Evolutionary conservation across 2,329 filamentous ascomycete genomes (phyloP).

Genomic region (Amauroascus verrucosus): DNA sequence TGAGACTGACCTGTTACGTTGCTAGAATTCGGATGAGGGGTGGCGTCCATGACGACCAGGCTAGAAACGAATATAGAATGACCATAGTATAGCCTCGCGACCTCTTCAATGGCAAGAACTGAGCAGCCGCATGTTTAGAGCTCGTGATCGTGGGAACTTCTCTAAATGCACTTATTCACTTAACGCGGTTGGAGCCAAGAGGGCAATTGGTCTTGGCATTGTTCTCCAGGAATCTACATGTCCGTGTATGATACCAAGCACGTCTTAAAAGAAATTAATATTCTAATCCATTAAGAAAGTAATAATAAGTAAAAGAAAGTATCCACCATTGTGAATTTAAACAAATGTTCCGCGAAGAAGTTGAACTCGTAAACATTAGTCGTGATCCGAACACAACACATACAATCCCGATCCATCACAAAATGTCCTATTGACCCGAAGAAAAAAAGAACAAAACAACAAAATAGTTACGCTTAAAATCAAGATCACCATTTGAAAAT

Average conservation of each 20-base stretch:
- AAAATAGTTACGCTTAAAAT: not conserved
- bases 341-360: not conserved
- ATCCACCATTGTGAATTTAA: not conserved
- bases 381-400: not conserved
- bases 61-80: not conserved
- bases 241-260: too few species aligned
- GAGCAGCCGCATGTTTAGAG: not conserved
- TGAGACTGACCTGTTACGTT: constrained; percentile 57
- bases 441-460: not conserved
- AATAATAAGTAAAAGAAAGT: not conserved
- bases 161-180: too few species aligned
- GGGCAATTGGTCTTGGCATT: not conserved
- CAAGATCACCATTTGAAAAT: not conserved
- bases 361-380: not conserved
- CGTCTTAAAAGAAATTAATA: not conserved
- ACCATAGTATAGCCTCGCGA: constrained; percentile 10
- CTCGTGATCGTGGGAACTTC: too few species aligned
- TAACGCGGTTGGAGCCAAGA: too few species aligned
- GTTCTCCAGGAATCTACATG: not conserved
- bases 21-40: constrained; percentile 49
- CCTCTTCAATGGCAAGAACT: not conserved
- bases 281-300: not conserved
- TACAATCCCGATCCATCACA: too few species aligned
- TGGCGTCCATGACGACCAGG: constrained; percentile 32
- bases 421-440: too few species aligned